These are phyloP conservation scores for Penicillium vulpinum DNA, from an alignment of 2,329 filamentous ascomycete genomes.

Conservation along the genomic window DNA sequence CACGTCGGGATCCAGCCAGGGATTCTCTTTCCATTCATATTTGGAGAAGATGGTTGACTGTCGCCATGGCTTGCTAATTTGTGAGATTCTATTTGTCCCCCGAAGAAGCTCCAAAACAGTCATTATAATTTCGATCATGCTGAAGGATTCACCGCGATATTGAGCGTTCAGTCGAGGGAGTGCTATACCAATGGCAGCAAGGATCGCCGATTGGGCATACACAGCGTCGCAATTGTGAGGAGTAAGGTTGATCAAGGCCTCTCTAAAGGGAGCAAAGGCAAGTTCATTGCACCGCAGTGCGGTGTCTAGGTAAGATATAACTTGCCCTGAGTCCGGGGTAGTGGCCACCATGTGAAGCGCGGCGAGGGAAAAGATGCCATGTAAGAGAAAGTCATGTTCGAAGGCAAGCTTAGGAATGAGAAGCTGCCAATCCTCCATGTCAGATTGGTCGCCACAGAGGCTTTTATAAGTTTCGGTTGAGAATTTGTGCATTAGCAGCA, in stretches of 20 bases:
- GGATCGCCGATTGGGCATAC: constrained; percentile 2
- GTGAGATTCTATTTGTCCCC: not conserved
- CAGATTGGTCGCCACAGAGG: constrained; percentile 2
- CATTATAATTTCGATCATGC: constrained; percentile 6
- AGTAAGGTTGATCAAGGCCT: not conserved
- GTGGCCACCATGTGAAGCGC: not conserved
- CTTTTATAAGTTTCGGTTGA: constrained; percentile 6
- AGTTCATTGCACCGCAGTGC: constrained; percentile 2
- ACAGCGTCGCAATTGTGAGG: constrained; percentile 4
- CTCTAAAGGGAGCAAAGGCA: not conserved
- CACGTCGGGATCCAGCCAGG: not conserved
- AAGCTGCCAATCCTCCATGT: not conserved
- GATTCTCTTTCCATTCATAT: not conserved
- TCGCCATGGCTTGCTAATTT: constrained; percentile 4
- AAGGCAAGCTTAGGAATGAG: not conserved
- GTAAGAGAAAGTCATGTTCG: not conserved
- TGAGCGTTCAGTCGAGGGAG: not conserved
- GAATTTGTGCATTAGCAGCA: constrained; percentile 8
- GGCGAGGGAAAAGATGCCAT: not conserved
- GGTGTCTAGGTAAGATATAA: not conserved
- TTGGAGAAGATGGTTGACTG: constrained; percentile 4
- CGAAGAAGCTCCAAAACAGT: constrained; percentile 1
- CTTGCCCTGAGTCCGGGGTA: not conserved
- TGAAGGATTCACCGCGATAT: not conserved
- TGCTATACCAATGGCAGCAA: constrained; percentile 1